phyloP scores from a whole-genome alignment of 352 stramenopile genomes.

The Achlya hypogyna region DNA sequence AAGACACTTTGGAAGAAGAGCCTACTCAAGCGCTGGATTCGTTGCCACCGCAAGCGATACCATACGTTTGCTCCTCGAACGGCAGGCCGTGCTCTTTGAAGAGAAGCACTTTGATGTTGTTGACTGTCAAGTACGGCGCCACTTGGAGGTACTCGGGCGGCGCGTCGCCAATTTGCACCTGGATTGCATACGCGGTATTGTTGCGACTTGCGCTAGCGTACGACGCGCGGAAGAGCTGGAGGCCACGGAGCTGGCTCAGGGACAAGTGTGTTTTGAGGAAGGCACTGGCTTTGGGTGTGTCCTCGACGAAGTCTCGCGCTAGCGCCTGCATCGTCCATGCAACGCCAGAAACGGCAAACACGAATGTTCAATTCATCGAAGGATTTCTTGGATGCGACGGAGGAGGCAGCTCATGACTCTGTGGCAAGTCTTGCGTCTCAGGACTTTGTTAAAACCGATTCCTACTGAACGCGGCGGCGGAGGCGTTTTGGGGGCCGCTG shows the following conservation, averaged over 20 bases:
- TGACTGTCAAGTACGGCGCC: conserved; percentile 13
- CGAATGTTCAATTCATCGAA: no score
- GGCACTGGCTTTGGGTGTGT: background rate
- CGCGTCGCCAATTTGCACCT: conserved; percentile 5
- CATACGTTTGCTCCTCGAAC: conserved; percentile 19
- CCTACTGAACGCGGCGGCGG: no score
- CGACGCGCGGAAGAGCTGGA: conserved; percentile 12
- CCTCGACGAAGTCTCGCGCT: background rate
- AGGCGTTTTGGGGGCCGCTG: no score
- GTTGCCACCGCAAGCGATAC: background rate
- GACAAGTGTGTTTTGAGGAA: background rate
- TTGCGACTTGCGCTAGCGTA: background rate
- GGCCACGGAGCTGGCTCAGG: background rate
- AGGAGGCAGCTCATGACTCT: no score
- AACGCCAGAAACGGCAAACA: no score
- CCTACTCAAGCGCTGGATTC: background rate
- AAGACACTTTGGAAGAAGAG: conserved; percentile 46
- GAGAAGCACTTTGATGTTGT: conserved; percentile 18
- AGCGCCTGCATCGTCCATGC: background rate
- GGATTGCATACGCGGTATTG: conserved; percentile 7
- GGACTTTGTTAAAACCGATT: no score
- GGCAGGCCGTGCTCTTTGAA: conserved; percentile 11
- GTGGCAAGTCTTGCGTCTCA: no score
- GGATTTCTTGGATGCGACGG: no score
- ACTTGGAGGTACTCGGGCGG: conserved; percentile 2